Evolutionary conservation across 768 basidiomycete species (phyloP).

Genomic region (Aureoboletus auriporus): DNA sequence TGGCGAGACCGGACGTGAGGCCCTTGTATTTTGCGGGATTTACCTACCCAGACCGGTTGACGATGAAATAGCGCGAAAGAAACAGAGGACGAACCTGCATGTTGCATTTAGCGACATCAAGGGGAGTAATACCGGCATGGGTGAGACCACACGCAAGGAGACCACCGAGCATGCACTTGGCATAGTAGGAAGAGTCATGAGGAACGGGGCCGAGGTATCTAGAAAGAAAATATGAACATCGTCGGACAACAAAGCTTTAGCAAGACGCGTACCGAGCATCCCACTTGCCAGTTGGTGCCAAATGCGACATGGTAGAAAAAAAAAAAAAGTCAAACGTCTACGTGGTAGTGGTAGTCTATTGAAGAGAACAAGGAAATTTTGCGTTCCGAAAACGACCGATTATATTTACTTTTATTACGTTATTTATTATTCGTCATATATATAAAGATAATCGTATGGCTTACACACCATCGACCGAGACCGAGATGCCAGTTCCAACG

Average conservation of each 20-base stretch:
- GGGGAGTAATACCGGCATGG: conserved; percentile 82
- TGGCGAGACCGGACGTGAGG: conserved; percentile 54
- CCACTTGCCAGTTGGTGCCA: conserved; percentile 59
- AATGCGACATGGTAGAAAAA: conserved; percentile 41
- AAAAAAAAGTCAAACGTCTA: background rate
- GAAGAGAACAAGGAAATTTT: background rate
- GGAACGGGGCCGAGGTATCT: conserved; percentile 71
- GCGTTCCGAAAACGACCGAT: conserved; percentile 8
- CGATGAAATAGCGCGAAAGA: background rate
- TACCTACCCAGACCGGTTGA: conserved; percentile 42
- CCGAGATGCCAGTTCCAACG: conserved; percentile 6
- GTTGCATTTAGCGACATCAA: conserved; percentile 89
- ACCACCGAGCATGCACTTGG: conserved; percentile 88
- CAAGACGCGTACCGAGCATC: conserved; percentile 37
- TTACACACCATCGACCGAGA: background rate
- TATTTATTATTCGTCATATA: background rate
- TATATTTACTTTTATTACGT: background rate
- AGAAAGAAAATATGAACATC: background rate
- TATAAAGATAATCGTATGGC: background rate
- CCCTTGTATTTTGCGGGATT: conserved; percentile 76
- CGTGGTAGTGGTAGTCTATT: background rate
- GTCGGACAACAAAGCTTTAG: conserved; percentile 40
- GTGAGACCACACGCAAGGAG: conserved; percentile 83
- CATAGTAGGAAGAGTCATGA: conserved; percentile 72
- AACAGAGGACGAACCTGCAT: conserved; percentile 61